Percentiles rank a stretch among this genome's conserved stretches.
Evolutionary conservation across 2,329 filamentous ascomycete species (phyloP).

Genomic region (Aureobasidium vineae): DNA sequence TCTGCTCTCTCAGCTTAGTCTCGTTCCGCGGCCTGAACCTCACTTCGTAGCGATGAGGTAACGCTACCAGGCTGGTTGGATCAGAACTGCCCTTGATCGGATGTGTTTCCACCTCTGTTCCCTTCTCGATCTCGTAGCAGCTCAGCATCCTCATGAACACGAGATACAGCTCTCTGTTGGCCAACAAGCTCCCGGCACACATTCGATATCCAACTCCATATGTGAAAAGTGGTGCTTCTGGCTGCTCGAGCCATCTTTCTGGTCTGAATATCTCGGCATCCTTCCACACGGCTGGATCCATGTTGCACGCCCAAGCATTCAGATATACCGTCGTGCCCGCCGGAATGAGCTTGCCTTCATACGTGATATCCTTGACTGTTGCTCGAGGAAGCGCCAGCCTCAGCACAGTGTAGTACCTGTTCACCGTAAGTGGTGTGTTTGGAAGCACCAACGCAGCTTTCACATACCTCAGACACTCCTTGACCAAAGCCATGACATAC

Average conservation of each 20-base stretch:
- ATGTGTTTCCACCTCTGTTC: conserved; percentile 57
- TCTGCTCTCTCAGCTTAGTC: conserved; percentile 44
- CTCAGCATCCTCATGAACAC: conserved; percentile 62
- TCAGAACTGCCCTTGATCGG: conserved; percentile 60
- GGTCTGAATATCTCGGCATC: conserved; percentile 60
- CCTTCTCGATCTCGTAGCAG: conserved; percentile 58
- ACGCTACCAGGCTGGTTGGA: conserved; percentile 61
- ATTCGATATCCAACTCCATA: conserved; percentile 67
- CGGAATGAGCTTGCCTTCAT: conserved; percentile 59
- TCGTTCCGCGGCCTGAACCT: conserved; percentile 57
- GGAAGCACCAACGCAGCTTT: background rate
- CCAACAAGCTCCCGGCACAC: conserved; percentile 63
- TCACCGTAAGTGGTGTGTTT: background rate
- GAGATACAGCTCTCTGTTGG: conserved; percentile 64
- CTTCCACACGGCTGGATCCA: conserved; percentile 59
- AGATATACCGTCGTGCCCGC: conserved; percentile 63
- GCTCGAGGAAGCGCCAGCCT: conserved; percentile 61
- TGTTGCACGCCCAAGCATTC: conserved; percentile 68
- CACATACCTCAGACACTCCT: conserved; percentile 57
- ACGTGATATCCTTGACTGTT: conserved; percentile 59
- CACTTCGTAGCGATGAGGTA: conserved; percentile 59
- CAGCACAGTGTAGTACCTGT: conserved; percentile 61
- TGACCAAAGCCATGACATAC: conserved; percentile 63
- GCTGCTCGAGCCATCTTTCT: conserved; percentile 62
- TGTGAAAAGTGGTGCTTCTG: conserved; percentile 63